phyloP scores from a whole-genome alignment of 1,284 basidiomycete genomes.

The Leccinum pachyderme region DNA sequence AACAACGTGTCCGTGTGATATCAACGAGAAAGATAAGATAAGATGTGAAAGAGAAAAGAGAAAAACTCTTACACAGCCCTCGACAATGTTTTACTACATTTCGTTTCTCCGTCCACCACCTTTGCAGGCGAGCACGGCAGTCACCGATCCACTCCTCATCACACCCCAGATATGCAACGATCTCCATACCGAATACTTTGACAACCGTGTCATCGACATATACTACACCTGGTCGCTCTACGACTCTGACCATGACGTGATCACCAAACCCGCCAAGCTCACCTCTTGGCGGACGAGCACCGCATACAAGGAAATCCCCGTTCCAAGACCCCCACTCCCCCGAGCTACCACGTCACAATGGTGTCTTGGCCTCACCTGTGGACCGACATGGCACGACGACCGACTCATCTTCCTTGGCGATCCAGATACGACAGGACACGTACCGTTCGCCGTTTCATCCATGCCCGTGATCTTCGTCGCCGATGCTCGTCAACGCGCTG shows the following conservation, averaged over 20 bases:
- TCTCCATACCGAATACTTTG: constrained; percentile 65
- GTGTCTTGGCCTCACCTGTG: constrained; percentile 57
- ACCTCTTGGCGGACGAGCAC: constrained; percentile 66
- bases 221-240: constrained; percentile 49
- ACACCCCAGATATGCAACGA: constrained; percentile 80
- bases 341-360: constrained; percentile 38
- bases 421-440: constrained; percentile 33
- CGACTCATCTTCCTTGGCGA: constrained; percentile 38
- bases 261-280: constrained; percentile 51
- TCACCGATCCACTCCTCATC: constrained; percentile 44
- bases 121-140: constrained; percentile 38
- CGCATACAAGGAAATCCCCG: constrained; percentile 69
- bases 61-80: no score
- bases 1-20: no score
- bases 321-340: constrained; percentile 59
- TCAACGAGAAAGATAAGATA: no score
- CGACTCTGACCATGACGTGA: constrained; percentile 2
- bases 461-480: constrained; percentile 62
- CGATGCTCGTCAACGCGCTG: constrained; percentile 18
- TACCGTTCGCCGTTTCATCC: constrained; percentile 60
- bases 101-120: constrained; percentile 79
- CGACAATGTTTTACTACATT: constrained; percentile 82
- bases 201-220: constrained; percentile 50
- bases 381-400: constrained; percentile 17
- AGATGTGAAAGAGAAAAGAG: no score